Conservation (phyloP, 2,329 filamentous ascomycete species). For the Calonectria fujianensis region DNA sequence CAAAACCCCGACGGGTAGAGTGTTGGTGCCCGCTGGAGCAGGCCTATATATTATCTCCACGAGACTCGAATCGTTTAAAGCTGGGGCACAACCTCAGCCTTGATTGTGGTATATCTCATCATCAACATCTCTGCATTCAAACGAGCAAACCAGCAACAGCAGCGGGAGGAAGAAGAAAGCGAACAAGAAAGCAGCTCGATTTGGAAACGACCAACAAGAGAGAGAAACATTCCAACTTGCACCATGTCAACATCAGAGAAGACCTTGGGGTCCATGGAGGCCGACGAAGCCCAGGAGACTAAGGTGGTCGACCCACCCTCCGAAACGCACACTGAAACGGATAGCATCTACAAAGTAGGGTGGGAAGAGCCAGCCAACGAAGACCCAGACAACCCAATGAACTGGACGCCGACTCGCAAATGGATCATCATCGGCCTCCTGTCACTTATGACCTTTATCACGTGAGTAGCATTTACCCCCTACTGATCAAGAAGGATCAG, state of each 20-base stretch:
- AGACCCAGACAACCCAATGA: conserved; percentile 80
- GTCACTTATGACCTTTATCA: conserved; percentile 58
- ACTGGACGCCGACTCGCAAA: conserved; percentile 81
- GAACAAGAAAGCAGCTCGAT: neutral
- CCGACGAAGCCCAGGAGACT: conserved; percentile 3
- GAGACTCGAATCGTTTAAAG: conserved; percentile 10
- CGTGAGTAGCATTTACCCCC: conserved; percentile 46
- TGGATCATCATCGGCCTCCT: conserved; percentile 72
- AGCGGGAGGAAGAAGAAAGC: neutral
- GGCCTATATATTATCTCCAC: neutral
- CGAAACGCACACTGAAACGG: conserved; percentile 23
- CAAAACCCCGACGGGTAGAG: neutral
- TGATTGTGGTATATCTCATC: neutral
- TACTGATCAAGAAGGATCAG: neutral
- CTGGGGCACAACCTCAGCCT: neutral
- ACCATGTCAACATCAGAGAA: neutral
- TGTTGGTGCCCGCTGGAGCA: neutral
- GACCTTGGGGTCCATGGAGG: neutral
- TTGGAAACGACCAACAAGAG: neutral
- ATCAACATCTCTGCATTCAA: neutral
- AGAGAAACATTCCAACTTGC: neutral
- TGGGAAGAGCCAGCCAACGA: conserved; percentile 55
- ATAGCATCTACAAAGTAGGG: conserved; percentile 34
- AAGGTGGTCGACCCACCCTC: conserved; percentile 2
- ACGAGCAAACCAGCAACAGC: neutral